Base-by-base conservation (phyloP, 148 eudicot genomes). In the Spergularia bocconei region DNA sequence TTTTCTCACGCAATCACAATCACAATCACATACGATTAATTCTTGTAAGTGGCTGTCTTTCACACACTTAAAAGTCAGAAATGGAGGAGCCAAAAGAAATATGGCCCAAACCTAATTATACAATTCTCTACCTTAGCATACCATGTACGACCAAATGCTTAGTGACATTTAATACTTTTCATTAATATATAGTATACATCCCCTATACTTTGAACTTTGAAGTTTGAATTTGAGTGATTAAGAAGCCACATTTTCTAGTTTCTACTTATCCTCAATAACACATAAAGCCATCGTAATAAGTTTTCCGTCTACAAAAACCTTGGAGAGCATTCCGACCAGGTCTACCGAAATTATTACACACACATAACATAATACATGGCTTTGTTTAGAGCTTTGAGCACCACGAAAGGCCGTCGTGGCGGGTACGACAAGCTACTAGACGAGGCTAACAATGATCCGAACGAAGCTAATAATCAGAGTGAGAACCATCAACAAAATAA, bases 361-460 rank as follows among this genome's bases (percentile, higher is more conserved):
- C 1, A n/a, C n/a, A n/a, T n/a, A n/a, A n/a, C n/a, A 44, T 44
- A 9, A 44, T n/a, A n/a, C 12, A 81, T 77, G 80, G 76, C 78
- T 71, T 60, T 84, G 76, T 72, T 84, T 16, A 81, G 87, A 81
- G 84, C 84, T 60, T 44, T 84, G 75, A 84, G 82, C 65, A 84
- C 82, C 9, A 72, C 80, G 51, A 63, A 71, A 60, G 69, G 75
- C 13, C 66, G 77, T 7, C 74, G 82, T 19, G 76, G 71, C 0
- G 84, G 87, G 20, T 84, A 84, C 56, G 87, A 84, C 21, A 61
- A 68, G 63, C 67, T 84, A 11, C 74, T 69, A 17, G 78, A 75
- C 2, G 87, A 81, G 16, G 50, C 76, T 4, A 67, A 70, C 11
- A 25, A 14, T 51, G 48, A 29, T 29, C 36, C 36, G 36, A 29